A percentile compares a stretch with the other conserved stretches of the same genome.
Conservation (phyloP, 495 filamentous ascomycete species). For the Durotheca rogersii region DNA sequence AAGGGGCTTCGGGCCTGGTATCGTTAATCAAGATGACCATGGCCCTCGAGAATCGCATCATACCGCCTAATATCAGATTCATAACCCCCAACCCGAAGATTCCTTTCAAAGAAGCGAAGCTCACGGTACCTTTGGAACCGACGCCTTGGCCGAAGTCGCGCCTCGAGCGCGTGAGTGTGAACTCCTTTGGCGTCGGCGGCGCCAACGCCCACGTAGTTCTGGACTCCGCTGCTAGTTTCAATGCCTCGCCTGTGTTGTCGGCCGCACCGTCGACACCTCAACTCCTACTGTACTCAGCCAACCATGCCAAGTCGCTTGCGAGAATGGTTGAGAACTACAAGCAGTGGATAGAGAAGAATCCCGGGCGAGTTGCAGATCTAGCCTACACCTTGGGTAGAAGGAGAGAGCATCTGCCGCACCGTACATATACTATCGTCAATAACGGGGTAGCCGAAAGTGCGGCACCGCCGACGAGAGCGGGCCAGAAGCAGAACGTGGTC, state of each 20-base stretch:
- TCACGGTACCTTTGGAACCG: conserved; percentile 27
- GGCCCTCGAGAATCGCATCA: conserved; percentile 47
- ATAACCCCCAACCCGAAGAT: conserved; percentile 28
- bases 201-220: conserved; percentile 44
- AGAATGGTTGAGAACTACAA: conserved; percentile 12
- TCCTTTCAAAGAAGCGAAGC: conserved; percentile 23
- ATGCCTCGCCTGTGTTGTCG: background rate
- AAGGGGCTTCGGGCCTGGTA: conserved; percentile 49
- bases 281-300: conserved; percentile 20
- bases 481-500: conserved; percentile 9
- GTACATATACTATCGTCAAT: conserved; percentile 17
- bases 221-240: conserved; percentile 22
- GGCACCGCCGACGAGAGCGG: conserved; percentile 2
- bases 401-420: conserved; percentile 26
- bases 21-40: conserved; percentile 51
- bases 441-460: conserved; percentile 13
- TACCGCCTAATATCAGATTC: conserved; percentile 40
- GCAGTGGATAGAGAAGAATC: conserved; percentile 7
- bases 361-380: conserved; percentile 15
- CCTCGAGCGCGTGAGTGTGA: conserved; percentile 43
- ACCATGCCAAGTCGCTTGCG: conserved; percentile 15
- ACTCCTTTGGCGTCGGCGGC: conserved; percentile 56
- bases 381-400: conserved; percentile 25
- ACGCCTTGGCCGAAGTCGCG: conserved; percentile 27
- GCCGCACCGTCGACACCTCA: conserved; percentile 3